phyloP scores from a whole-genome alignment of 257 asterid genomes.

The Gardenia jasminoides region DNA sequence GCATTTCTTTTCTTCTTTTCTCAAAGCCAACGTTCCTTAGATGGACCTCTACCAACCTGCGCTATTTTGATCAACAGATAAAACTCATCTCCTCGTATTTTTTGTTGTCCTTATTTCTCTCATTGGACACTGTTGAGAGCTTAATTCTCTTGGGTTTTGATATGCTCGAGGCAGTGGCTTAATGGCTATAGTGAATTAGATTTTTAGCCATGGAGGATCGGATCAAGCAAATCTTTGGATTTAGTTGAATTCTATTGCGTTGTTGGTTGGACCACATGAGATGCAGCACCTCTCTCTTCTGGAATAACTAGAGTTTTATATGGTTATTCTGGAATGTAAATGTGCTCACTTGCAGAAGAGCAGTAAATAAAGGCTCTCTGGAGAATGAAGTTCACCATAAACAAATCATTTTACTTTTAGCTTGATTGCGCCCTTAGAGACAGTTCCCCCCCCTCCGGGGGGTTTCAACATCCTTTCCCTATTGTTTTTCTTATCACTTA shows the following conservation, averaged over 20 bases:
- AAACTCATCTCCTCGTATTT: neutral
- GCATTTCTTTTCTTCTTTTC: slow-evolving; percentile 21
- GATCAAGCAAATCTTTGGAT: neutral
- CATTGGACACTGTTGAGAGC: neutral
- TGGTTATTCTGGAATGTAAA: neutral
- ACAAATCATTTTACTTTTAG: neutral
- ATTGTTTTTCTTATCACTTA: too few species aligned
- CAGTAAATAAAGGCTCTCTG: neutral
- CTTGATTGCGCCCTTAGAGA: too few species aligned
- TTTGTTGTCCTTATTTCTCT: neutral
- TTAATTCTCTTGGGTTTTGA: neutral
- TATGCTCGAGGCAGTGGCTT: neutral
- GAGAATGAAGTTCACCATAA: neutral
- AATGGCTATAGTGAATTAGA: neutral
- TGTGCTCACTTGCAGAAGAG: neutral
- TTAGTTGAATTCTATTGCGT: neutral
- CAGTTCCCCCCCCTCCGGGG: too few species aligned
- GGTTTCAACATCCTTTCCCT: too few species aligned
- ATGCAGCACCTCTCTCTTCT: neutral
- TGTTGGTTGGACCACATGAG: neutral
- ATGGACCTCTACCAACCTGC: slow-evolving; percentile 51
- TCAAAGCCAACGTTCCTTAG: slow-evolving; percentile 15
- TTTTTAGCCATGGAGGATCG: neutral
- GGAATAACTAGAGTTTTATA: neutral
- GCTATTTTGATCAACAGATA: neutral